phyloP scores from a whole-genome alignment of 148 eudicot genomes.

The Fagopyrum homotropicum region DNA sequence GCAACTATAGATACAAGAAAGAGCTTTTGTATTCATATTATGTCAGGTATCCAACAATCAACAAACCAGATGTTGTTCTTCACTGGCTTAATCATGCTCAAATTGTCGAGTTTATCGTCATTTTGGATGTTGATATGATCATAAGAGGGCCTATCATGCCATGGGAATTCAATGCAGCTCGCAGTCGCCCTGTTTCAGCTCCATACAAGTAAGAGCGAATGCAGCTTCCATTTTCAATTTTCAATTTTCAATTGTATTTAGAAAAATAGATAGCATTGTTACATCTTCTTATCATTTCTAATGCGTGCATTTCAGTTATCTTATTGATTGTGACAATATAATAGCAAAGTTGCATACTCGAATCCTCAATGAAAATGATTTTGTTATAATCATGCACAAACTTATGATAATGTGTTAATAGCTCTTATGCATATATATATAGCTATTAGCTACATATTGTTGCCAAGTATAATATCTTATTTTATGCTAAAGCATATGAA shows the following conservation, averaged over 20 bases:
- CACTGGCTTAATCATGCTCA: constrained; percentile 91
- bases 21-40: not conserved
- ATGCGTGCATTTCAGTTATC: constrained; percentile 49
- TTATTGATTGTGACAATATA: constrained; percentile 85
- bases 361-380: constrained; percentile 82
- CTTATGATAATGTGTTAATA: no score
- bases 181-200: constrained; percentile 88
- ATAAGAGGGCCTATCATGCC: constrained; percentile 95
- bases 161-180: constrained; percentile 83
- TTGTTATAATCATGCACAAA: constrained; percentile 77
- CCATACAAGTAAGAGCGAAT: constrained; percentile 66
- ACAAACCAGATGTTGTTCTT: constrained; percentile 87
- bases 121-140: constrained; percentile 94
- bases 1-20: no score
- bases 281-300: not conserved
- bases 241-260: not conserved
- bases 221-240: not conserved
- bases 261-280: not conserved
- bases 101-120: constrained; percentile 73
- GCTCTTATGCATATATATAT: no score
- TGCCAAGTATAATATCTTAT: no score
- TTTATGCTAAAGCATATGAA: no score
- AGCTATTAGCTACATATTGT: no score
- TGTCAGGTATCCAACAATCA: constrained; percentile 94
- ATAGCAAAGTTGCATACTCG: constrained; percentile 88